Percentiles rank a stretch among this genome's conserved stretches.
Evolutionary conservation across 495 filamentous ascomycete genomes (phyloP).

Genomic region (Talaromyces stipitatus): DNA sequence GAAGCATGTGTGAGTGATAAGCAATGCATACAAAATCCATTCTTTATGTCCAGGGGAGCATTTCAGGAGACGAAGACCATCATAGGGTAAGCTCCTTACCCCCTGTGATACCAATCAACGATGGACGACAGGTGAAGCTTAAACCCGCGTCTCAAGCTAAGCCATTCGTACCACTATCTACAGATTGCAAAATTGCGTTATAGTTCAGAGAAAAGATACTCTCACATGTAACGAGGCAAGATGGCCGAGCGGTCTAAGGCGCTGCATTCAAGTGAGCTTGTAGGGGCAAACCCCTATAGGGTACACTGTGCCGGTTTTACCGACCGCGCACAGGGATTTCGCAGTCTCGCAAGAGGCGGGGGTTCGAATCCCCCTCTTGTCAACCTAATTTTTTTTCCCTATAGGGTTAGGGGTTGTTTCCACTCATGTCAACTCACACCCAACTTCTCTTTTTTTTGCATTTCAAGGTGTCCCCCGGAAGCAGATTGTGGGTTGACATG

Average conservation of each 20-base stretch:
- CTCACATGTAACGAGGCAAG: neutral
- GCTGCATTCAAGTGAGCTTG: neutral
- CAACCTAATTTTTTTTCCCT: too few species aligned
- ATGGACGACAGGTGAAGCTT: neutral
- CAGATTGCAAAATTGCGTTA: too few species aligned
- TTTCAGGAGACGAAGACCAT: neutral
- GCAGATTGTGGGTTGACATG: too few species aligned
- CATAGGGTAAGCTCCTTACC: too few species aligned
- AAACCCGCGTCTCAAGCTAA: neutral
- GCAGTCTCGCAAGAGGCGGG: neutral
- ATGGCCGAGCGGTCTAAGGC: neutral
- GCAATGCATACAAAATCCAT: conserved; percentile 8
- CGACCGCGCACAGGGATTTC: neutral
- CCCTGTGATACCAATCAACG: too few species aligned
- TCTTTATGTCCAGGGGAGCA: neutral
- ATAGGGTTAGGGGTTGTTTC: too few species aligned
- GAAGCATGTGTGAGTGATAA: neutral
- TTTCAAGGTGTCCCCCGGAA: too few species aligned
- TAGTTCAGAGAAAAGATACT: neutral
- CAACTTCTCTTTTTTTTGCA: too few species aligned
- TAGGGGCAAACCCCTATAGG: neutral
- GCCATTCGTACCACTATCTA: too few species aligned
- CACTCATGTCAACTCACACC: too few species aligned
- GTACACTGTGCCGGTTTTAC: neutral
- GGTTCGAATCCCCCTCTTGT: neutral